phyloP scores from a whole-genome alignment of 257 asterid genomes.

The Scutellaria barbata region DNA sequence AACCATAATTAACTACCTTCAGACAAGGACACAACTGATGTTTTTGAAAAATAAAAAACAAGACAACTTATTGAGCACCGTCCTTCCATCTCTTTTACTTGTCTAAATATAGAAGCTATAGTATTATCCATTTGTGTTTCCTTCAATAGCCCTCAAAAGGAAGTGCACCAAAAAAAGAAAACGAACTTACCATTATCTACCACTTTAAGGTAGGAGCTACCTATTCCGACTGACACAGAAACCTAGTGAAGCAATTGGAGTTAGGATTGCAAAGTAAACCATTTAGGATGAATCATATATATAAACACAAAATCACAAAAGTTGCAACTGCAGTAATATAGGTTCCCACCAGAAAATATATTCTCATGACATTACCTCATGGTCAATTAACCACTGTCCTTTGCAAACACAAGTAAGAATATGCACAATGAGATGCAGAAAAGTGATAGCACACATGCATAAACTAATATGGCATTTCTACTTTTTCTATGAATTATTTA shows the following conservation, averaged over 20 bases:
- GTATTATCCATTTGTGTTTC: slow-evolving; percentile 26
- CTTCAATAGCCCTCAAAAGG: slow-evolving; percentile 17
- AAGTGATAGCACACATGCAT: background rate
- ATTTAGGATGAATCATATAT: slow-evolving; percentile 23
- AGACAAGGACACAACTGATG: slow-evolving; percentile 6
- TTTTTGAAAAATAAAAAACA: background rate
- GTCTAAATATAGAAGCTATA: slow-evolving; percentile 8
- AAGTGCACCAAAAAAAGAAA: slow-evolving; percentile 2
- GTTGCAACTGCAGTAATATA: slow-evolving; percentile 13
- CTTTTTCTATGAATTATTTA: background rate
- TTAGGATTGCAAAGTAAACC: slow-evolving; percentile 22
- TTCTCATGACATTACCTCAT: slow-evolving; percentile 10
- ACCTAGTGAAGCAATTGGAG: slow-evolving; percentile 54
- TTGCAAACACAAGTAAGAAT: background rate
- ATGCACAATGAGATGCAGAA: background rate
- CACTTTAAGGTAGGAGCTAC: slow-evolving; percentile 73
- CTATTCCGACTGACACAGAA: slow-evolving; percentile 64
- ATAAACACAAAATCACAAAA: slow-evolving; percentile 22
- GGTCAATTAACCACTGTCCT: slow-evolving; percentile 14
- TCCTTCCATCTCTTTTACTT: slow-evolving; percentile 18
- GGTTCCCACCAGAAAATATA: slow-evolving; percentile 25
- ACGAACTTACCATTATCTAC: slow-evolving; percentile 71
- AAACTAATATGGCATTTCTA: slow-evolving; percentile 5
- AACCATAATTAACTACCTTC: slow-evolving; percentile 12
- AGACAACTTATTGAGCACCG: slow-evolving; percentile 15